A percentile compares a stretch with the other conserved stretches of the same genome.
Conservation (phyloP, 2,329 filamentous ascomycete genomes). For the Sodiomyces alkalinus region DNA sequence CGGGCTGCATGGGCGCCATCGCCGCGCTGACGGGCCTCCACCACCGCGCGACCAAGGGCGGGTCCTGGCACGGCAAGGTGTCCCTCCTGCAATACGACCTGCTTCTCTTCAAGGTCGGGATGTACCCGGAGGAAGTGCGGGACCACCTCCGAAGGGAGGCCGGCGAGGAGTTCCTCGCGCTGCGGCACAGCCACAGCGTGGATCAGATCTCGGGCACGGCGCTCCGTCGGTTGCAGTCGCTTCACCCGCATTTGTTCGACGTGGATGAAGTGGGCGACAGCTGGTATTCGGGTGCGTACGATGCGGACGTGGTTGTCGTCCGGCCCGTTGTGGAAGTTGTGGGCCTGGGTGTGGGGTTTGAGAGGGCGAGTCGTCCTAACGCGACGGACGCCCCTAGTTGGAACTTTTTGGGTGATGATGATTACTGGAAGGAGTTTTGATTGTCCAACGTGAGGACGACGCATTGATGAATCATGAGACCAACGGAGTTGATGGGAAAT, state of each 20-base stretch:
- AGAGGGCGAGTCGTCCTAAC: slow-evolving; percentile 28
- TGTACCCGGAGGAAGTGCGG: slow-evolving; percentile 38
- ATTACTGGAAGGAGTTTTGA: slow-evolving; percentile 9
- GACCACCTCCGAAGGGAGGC: slow-evolving; percentile 30
- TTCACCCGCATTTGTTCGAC: slow-evolving; percentile 38
- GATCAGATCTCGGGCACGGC: slow-evolving; percentile 48
- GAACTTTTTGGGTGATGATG: slow-evolving; percentile 31
- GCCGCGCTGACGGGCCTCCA: slow-evolving; percentile 50
- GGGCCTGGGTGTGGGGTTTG: slow-evolving; percentile 27
- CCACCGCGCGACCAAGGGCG: slow-evolving; percentile 44
- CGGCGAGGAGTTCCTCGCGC: slow-evolving; percentile 35
- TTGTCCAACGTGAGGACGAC: no score
- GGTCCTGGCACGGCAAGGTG: slow-evolving; percentile 49
- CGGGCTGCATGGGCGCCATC: slow-evolving; percentile 56
- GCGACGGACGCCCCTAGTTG: slow-evolving; percentile 44
- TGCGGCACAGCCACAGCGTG: slow-evolving; percentile 47
- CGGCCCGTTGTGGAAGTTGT: slow-evolving; percentile 29
- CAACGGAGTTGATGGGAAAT: no score
- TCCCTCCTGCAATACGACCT: slow-evolving; percentile 56
- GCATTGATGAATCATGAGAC: no score
- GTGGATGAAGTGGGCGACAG: slow-evolving; percentile 29
- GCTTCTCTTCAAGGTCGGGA: slow-evolving; percentile 44
- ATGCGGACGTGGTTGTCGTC: slow-evolving; percentile 22
- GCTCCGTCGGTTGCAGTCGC: slow-evolving; percentile 34
- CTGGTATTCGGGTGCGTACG: slow-evolving; percentile 29